Evolutionary conservation across 2,329 filamentous ascomycete genomes (phyloP).

Genomic region (Penicillium sclerotiorum): DNA sequence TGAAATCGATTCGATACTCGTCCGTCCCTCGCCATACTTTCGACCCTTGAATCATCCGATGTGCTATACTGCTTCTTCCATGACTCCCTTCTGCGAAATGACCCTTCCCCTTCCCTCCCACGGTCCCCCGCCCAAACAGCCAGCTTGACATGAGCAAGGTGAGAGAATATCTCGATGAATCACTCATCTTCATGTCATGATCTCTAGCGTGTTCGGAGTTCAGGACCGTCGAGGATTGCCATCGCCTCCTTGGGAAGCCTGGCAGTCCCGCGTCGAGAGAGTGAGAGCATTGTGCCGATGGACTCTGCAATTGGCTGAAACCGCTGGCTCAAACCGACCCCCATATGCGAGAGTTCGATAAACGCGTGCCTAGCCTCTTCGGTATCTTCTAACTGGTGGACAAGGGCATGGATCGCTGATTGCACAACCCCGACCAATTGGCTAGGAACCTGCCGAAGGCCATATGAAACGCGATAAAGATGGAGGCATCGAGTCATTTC

Average conservation of each 20-base stretch:
- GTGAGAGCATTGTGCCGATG: constrained; percentile 25
- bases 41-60: too few relatives aligned
- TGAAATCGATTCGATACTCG: too few relatives aligned
- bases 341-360: constrained; percentile 30
- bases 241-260: constrained; percentile 26
- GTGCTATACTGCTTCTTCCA: too few relatives aligned
- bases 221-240: constrained; percentile 22
- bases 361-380: constrained; percentile 28
- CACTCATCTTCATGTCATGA: background rate
- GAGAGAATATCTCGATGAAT: too few relatives aligned
- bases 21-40: too few relatives aligned
- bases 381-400: constrained; percentile 21
- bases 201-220: constrained; percentile 9
- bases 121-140: background rate
- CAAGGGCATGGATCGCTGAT: constrained; percentile 24
- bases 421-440: constrained; percentile 30
- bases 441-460: constrained; percentile 31
- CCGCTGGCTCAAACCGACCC: constrained; percentile 27
- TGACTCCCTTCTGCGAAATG: too few relatives aligned
- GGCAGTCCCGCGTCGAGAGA: constrained; percentile 14
- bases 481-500: constrained; percentile 32
- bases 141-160: background rate
- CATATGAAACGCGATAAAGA: constrained; percentile 31
- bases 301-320: constrained; percentile 25
- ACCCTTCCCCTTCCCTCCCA: too few relatives aligned